These are phyloP conservation scores for Aegilops speltoides DNA, from an alignment of 176 grass and related monocot genomes.

Conservation along the genomic window DNA sequence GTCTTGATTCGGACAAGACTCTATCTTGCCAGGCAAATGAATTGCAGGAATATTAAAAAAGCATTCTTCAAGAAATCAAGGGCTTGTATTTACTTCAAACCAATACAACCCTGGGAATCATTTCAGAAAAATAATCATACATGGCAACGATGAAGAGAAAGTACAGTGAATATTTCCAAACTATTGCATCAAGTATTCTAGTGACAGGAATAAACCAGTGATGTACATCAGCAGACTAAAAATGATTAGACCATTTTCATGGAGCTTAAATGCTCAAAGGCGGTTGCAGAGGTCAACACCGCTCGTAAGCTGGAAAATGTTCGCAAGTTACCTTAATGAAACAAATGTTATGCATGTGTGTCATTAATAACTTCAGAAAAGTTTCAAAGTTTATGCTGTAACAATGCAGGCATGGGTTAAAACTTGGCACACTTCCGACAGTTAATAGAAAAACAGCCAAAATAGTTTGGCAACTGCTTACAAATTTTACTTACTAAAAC, in stretches of 20 bases:
- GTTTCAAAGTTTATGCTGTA: background rate
- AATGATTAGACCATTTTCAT: background rate
- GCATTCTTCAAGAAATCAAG: constrained; percentile 58
- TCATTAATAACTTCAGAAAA: background rate
- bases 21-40: constrained; percentile 71
- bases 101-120: constrained; percentile 59
- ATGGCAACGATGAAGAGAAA: constrained; percentile 22
- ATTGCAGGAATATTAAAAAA: constrained; percentile 63
- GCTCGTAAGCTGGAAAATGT: background rate
- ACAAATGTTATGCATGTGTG: background rate
- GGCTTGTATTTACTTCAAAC: constrained; percentile 74
- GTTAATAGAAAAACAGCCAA: background rate
- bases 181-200: background rate
- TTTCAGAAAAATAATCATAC: constrained; percentile 44
- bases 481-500: constrained; percentile 15
- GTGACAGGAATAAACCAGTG: background rate
- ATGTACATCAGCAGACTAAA: background rate
- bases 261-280: background rate
- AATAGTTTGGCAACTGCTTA: background rate
- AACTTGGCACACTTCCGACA: background rate
- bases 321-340: background rate
- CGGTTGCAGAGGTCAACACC: background rate
- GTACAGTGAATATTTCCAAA: constrained; percentile 3
- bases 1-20: constrained; percentile 66
- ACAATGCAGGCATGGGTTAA: too few species aligned